These are phyloP conservation scores for Rosa persica DNA, from an alignment of 306 rosid genomes.

Conservation along the genomic window DNA sequence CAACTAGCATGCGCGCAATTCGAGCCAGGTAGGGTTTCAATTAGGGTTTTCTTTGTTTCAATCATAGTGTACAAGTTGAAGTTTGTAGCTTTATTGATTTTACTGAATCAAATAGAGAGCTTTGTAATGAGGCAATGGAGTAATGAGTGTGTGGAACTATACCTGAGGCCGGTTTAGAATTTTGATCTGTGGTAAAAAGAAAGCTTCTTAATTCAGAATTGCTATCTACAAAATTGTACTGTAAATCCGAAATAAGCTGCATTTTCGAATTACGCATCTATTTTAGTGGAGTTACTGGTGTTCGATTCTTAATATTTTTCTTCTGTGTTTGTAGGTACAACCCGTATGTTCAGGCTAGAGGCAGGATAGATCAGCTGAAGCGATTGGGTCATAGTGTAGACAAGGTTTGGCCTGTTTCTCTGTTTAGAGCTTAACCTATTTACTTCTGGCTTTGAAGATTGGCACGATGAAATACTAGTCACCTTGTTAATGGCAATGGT, in stretches of 20 bases:
- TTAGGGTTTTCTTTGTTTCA: not conserved
- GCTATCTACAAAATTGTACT: not conserved
- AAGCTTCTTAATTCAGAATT: not conserved
- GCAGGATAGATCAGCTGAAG: slow-evolving; percentile 98
- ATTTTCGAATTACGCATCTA: not conserved
- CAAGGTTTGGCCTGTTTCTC: slow-evolving; percentile 56
- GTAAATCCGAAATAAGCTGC: not conserved
- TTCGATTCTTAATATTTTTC: not conserved
- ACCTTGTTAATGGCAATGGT: slow-evolving; percentile 21
- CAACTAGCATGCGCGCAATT: slow-evolving; percentile 98
- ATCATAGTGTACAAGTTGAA: not conserved
- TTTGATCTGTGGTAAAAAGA: not conserved
- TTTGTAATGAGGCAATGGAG: not conserved
- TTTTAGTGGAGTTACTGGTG: not conserved
- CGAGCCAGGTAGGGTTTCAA: slow-evolving; percentile 66
- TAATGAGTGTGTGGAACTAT: not conserved
- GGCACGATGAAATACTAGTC: not conserved
- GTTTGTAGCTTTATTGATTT: not conserved
- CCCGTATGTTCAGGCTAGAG: slow-evolving; percentile 93
- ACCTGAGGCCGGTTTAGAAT: not conserved
- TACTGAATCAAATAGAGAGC: not conserved
- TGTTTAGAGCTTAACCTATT: not conserved
- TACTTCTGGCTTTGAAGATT: slow-evolving; percentile 1
- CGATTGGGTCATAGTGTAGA: slow-evolving; percentile 98
- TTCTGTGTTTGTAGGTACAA: slow-evolving; percentile 69